Evolutionary conservation across 1,284 basidiomycete species (phyloP).

Genomic region (Peniophora sp.): DNA sequence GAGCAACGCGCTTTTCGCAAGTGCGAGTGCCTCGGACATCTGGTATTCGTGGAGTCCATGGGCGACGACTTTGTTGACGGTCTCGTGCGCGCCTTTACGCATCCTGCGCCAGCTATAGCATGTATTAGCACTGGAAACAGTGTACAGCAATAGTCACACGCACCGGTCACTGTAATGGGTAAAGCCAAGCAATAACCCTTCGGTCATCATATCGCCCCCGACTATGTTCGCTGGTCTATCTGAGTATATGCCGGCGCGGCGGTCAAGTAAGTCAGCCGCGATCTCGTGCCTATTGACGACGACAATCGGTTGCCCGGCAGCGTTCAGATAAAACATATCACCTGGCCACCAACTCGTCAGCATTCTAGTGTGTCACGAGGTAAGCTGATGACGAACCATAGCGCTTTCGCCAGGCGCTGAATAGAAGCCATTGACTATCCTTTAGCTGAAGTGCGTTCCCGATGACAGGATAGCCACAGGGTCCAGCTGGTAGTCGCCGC

Average conservation of each 20-base stretch:
- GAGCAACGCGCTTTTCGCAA: background rate
- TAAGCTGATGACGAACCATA: too few relatives aligned
- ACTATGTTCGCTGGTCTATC: conserved; percentile 15
- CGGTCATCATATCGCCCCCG: conserved; percentile 8
- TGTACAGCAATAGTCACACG: background rate
- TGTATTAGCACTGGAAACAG: background rate
- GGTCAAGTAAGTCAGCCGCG: conserved; percentile 18
- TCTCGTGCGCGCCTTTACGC: conserved; percentile 12
- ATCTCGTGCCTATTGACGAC: conserved; percentile 17
- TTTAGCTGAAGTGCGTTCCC: conserved; percentile 13
- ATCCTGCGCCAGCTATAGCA: conserved; percentile 9
- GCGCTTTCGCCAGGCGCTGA: too few relatives aligned
- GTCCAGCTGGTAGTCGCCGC: conserved; percentile 9
- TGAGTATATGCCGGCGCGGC: conserved; percentile 16
- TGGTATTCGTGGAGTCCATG: conserved; percentile 7
- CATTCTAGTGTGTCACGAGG: too few relatives aligned
- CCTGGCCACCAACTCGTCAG: conserved; percentile 8
- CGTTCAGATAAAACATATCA: conserved; percentile 17
- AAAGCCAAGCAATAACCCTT: background rate
- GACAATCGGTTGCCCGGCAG: conserved; percentile 16
- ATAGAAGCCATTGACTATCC: conserved; percentile 6
- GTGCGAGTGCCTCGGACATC: conserved; percentile 9
- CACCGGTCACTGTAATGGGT: background rate
- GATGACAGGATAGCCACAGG: conserved; percentile 9
- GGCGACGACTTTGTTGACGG: conserved; percentile 9